Conservation (phyloP, 768 basidiomycete species). For the Boletus sp. region DNA sequence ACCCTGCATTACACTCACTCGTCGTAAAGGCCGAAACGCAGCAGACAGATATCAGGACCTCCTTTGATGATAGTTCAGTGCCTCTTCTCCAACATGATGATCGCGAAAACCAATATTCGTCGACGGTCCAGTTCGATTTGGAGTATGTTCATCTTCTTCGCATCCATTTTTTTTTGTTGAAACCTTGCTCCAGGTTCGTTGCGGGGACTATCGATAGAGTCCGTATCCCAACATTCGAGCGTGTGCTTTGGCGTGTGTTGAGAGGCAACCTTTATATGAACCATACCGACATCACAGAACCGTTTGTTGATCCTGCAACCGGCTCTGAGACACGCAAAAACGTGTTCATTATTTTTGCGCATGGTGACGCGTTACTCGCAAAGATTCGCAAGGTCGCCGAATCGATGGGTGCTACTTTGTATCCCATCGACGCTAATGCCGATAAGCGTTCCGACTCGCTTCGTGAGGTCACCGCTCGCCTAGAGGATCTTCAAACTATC, state of each 20-base stretch:
- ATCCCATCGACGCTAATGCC: conserved; percentile 92
- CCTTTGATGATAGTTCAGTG: conserved; percentile 88
- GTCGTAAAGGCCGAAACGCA: conserved; percentile 66
- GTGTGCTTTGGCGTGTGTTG: conserved; percentile 96
- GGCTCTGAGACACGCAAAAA: conserved; percentile 90
- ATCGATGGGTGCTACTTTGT: conserved; percentile 97
- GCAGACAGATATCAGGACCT: conserved; percentile 76
- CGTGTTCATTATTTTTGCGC: conserved; percentile 99
- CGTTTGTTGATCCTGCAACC: conserved; percentile 84
- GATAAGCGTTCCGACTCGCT: conserved; percentile 91
- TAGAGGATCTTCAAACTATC: conserved; percentile 89
- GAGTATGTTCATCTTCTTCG: conserved; percentile 53
- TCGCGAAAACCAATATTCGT: conserved; percentile 60
- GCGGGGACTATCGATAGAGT: conserved; percentile 94
- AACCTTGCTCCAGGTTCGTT: conserved; percentile 63
- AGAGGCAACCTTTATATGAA: conserved; percentile 99
- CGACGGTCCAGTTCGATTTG: conserved; percentile 71
- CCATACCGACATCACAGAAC: conserved; percentile 89
- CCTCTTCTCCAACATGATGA: conserved; percentile 93
- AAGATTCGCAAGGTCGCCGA: conserved; percentile 99
- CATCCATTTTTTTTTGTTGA: not conserved
- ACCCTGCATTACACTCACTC: conserved; percentile 4
- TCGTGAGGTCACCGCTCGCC: conserved; percentile 78
- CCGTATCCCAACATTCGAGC: conserved; percentile 90
- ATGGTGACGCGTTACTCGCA: conserved; percentile 85